Base-by-base conservation (phyloP, 2,329 filamentous ascomycete genomes). In the Karstenula rhodostoma region DNA sequence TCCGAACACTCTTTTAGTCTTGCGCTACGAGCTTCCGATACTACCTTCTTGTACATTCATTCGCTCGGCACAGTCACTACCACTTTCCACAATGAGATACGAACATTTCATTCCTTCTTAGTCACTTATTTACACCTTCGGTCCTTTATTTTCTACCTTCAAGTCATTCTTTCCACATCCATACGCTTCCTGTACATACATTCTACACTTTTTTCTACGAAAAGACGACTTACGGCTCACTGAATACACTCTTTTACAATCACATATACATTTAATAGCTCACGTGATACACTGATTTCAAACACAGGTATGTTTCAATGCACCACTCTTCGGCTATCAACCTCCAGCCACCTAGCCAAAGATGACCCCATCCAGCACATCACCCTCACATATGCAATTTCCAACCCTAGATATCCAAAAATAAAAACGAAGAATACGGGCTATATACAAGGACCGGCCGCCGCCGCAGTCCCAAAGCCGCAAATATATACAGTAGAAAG, bases 401-500 rank as follows among this genome's bases (percentile, higher is more conserved):
- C 15, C 15, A 22, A 22, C 12, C 37, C 7, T 22, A 29, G 12
- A 54, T 42, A 9, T 33, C 23, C 51, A 23, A 22, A 43, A 32
- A 40, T 44, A 17, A 29, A 32, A 32, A 15, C 17, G n/a, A 43
- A 17, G 17, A 32, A 54, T 15, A 32, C 8, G 25, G 51, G 25
- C 37, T 54, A 43, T 32, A 23, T 54, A 54, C 51, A 44, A 54
- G 49, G 35, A 40, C 35, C 42, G 19, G 19, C 42, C 42, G 27
- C 17, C 13, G 25, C 37, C 37, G 13, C 8, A 32, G 37, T 43
- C 37, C 37, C 13, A 4, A 12, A 32, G 51, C 37, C 51, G 25
- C 51, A 54, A 54, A 22, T 32, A 54, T 54, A 44, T 54, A 44
- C 32, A 54, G 15, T 15, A 13, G 27, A 43, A 54, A 44, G n/a